These are phyloP conservation scores for Nemophila menziesii DNA, from an alignment of 257 asterid genomes.

Conservation along the genomic window DNA sequence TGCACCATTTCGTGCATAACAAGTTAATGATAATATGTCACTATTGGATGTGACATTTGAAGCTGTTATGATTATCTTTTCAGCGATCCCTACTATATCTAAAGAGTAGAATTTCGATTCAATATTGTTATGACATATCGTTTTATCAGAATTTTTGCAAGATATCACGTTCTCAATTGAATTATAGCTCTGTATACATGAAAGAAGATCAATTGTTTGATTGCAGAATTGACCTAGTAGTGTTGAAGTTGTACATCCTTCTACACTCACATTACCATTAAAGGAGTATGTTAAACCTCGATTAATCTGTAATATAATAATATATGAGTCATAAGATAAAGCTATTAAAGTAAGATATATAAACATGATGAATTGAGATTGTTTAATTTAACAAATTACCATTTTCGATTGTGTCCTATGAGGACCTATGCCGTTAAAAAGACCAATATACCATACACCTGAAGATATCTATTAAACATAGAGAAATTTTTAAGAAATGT, in stretches of 20 bases:
- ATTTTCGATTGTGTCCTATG: conserved; percentile 84
- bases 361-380: conserved; percentile 1
- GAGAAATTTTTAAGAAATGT: too few species aligned
- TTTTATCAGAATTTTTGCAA: conserved; percentile 43
- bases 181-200: conserved; percentile 40
- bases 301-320: conserved; percentile 49
- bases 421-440: conserved; percentile 88
- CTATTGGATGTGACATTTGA: conserved; percentile 34
- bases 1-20: conserved; percentile 56
- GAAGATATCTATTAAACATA: conserved; percentile 55
- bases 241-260: conserved; percentile 60
- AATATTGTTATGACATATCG: conserved; percentile 41
- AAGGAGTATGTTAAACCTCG: conserved; percentile 64
- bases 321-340: background rate
- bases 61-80: conserved; percentile 42
- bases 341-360: background rate
- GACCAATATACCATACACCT: conserved; percentile 86
- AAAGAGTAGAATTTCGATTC: conserved; percentile 33
- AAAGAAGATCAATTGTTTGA: conserved; percentile 56
- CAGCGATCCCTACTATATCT: conserved; percentile 52
- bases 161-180: conserved; percentile 24
- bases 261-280: conserved; percentile 67
- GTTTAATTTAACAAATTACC: conserved; percentile 32
- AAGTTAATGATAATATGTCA: conserved; percentile 27
- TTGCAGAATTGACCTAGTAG: conserved; percentile 78